Base-by-base conservation (phyloP, 306 rosid species). In the Fragaria nilgerrensis region DNA sequence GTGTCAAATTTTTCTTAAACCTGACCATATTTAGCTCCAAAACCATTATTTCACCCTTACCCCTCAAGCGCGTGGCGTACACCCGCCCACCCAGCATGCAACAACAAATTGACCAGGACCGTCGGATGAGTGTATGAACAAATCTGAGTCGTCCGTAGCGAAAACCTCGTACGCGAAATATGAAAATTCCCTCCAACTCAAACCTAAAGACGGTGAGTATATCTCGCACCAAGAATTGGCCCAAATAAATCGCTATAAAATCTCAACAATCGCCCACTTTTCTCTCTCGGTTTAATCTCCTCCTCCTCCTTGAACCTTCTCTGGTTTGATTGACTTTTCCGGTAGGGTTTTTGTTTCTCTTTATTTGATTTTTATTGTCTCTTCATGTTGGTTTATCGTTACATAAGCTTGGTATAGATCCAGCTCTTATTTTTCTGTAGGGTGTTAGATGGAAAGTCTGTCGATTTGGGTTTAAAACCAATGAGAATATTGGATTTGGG, bases 181-280 rank as follows among this genome's bases (percentile, higher is more conserved):
- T 22, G 55, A 58, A 74, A 74, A 58, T 56, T 74, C 77, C 78
- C 78, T 58, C 78, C 78, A 74, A 59, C 44, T 59, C 68, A 55
- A 55, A 23, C 13, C 22, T 25, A 13, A 5, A 32, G 64, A 41
- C 49, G 20, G 36, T 22, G 68, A 59, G 78, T 39, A 27, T 12
- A 27, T 3, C 25, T 74, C 56, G 78, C 44, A 55, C 22, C 1
- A 23, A 25, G 52, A 73, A 13, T 55, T 14, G 77, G 67, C 68
- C 39, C 52, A n/a, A n/a, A 39, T 22, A 74, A 14, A 41, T 64
- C 68, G 41, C 69, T 74, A 74, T 59, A 59, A 74, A 59, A 59
- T 59, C 69, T 37, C 77, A 74, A 59, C 77, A 41, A 49, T 58
- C 48, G 52, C 63, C 34, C 34, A 47, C 13, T 70, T 23, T 29